Evolutionary conservation across 2,329 filamentous ascomycete genomes (phyloP).

Genomic region (Cadophora gregata): DNA sequence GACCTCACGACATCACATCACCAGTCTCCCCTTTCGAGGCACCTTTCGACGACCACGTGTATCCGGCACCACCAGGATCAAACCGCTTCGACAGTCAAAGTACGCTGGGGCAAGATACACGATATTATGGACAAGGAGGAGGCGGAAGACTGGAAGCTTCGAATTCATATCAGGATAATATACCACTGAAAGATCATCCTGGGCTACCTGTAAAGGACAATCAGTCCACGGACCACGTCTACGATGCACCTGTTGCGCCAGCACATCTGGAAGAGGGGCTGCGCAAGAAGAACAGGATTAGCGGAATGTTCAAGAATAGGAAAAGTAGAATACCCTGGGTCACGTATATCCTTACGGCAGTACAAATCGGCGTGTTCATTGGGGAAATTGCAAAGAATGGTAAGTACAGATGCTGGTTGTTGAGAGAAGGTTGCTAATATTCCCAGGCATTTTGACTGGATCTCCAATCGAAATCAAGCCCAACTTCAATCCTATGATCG

Average conservation of each 20-base stretch:
- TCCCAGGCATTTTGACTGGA: constrained; percentile 73
- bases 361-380: constrained; percentile 87
- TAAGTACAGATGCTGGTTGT: constrained; percentile 50
- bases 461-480: constrained; percentile 65
- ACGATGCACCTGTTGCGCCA: constrained; percentile 56
- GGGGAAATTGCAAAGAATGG: constrained; percentile 85
- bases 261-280: constrained; percentile 42
- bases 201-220: constrained; percentile 42
- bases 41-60: constrained; percentile 71
- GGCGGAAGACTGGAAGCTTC: constrained; percentile 47
- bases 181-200: constrained; percentile 61
- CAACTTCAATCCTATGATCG: constrained; percentile 95
- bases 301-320: constrained; percentile 55
- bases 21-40: constrained; percentile 65
- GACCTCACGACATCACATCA: constrained; percentile 27
- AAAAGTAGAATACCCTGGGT: constrained; percentile 69
- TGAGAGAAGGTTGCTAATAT: constrained; percentile 27
- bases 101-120: constrained; percentile 58
- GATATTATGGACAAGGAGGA: constrained; percentile 58
- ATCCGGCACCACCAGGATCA: constrained; percentile 52
- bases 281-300: constrained; percentile 57
- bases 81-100: constrained; percentile 44
- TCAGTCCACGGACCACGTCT: constrained; percentile 62
- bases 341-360: constrained; percentile 77
- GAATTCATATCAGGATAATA: constrained; percentile 54